These are phyloP conservation scores for Vaccinium darrowii DNA, from an alignment of 148 eudicot species.

Conservation along the genomic window DNA sequence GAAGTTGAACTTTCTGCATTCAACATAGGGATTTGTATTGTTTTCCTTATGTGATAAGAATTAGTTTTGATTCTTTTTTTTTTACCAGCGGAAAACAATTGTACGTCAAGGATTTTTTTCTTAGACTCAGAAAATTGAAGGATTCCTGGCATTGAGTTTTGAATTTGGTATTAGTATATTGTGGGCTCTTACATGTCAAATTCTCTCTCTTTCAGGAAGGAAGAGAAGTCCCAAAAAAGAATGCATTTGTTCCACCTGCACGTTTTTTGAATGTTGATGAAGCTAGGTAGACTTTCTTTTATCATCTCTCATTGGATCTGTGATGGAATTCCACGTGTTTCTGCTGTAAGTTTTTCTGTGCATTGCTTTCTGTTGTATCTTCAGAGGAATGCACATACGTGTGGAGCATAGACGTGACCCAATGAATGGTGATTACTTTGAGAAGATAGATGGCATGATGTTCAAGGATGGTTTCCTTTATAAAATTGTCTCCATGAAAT, in stretches of 20 bases:
- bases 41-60: background rate
- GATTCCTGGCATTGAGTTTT: slow-evolving; percentile 1
- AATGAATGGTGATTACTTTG: slow-evolving; percentile 81
- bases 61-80: background rate
- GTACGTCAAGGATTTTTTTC: background rate
- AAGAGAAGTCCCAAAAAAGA: slow-evolving; percentile 80
- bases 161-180: background rate
- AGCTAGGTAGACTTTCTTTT: slow-evolving; percentile 62
- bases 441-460: slow-evolving; percentile 80
- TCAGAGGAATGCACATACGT: slow-evolving; percentile 80
- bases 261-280: slow-evolving; percentile 91
- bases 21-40: background rate
- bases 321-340: slow-evolving; percentile 2
- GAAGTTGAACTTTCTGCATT: slow-evolving; percentile 5
- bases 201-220: slow-evolving; percentile 67
- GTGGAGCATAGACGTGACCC: slow-evolving; percentile 82
- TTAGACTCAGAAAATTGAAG: background rate
- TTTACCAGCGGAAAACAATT: background rate
- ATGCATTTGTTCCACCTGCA: slow-evolving; percentile 83
- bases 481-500: slow-evolving; percentile 79
- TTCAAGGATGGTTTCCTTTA: slow-evolving; percentile 91
- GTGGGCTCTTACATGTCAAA: slow-evolving; percentile 3
- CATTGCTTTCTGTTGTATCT: slow-evolving; percentile 11
- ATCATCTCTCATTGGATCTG: background rate
- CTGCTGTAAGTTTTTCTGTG: background rate